A percentile compares a stretch with the other conserved stretches of the same genome.
Evolutionary conservation across 2,329 filamentous ascomycete species (phyloP).

Genomic region (Trichoderma simmonsii): DNA sequence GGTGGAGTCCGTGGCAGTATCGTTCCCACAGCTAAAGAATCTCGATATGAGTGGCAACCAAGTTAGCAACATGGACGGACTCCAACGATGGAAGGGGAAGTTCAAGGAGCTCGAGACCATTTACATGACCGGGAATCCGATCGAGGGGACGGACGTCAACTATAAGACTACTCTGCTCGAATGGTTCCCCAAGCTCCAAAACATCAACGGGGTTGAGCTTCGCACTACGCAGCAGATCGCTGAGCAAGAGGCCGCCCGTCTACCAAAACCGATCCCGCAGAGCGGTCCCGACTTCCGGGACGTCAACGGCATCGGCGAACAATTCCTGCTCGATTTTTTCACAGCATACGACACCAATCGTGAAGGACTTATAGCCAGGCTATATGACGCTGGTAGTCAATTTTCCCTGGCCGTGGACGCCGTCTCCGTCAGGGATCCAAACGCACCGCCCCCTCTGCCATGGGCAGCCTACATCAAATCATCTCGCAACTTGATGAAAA

Average conservation of each 20-base stretch:
- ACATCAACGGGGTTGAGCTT: constrained; percentile 72
- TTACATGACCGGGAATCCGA: constrained; percentile 72
- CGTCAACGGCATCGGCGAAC: constrained; percentile 68
- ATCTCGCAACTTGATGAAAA: constrained; percentile 73
- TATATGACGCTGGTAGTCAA: constrained; percentile 72
- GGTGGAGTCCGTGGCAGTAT: constrained; percentile 71
- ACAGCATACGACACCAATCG: constrained; percentile 70
- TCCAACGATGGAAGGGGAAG: constrained; percentile 75
- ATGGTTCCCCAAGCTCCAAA: constrained; percentile 79
- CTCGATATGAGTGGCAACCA: constrained; percentile 86
- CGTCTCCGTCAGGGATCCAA: constrained; percentile 47
- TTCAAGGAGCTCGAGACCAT: constrained; percentile 79
- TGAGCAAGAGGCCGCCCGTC: constrained; percentile 47
- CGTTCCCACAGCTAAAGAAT: constrained; percentile 82
- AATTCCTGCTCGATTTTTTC: constrained; percentile 73
- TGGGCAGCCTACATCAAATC: constrained; percentile 75
- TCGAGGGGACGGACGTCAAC: constrained; percentile 57
- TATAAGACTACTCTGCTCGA: constrained; percentile 67
- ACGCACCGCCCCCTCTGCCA: constrained; percentile 45
- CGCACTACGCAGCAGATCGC: constrained; percentile 69
- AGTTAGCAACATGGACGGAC: constrained; percentile 62
- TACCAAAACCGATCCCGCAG: constrained; percentile 59
- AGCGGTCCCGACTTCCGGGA: constrained; percentile 69
- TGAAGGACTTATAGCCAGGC: constrained; percentile 56
- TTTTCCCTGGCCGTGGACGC: constrained; percentile 76